These are phyloP conservation scores for Phascolomyces articulosus DNA, from an alignment of 371 early-diverging fungal genomes.

Conservation along the genomic window DNA sequence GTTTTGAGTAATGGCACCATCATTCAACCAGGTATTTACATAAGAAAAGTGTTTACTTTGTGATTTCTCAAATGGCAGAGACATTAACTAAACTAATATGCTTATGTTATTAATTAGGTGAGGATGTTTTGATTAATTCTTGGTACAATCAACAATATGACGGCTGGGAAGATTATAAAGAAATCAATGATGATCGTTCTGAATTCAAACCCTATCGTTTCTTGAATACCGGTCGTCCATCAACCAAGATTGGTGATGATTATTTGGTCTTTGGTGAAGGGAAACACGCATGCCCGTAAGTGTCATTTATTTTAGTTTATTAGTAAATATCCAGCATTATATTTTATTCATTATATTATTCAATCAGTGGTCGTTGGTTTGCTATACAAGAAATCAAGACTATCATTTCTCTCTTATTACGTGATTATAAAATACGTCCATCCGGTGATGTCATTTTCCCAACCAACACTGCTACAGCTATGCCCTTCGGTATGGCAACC, in stretches of 20 bases:
- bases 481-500: slow-evolving; percentile 9
- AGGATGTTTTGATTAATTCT: slow-evolving; percentile 30
- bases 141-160: slow-evolving; percentile 23
- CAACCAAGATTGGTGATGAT: slow-evolving; percentile 44
- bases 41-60: too few species aligned
- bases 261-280: slow-evolving; percentile 59
- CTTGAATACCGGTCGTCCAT: slow-evolving; percentile 35
- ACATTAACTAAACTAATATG: too few species aligned
- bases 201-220: slow-evolving; percentile 53
- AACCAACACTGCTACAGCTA: background rate
- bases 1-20: slow-evolving; percentile 40
- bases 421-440: slow-evolving; percentile 17
- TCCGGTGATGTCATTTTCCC: slow-evolving; percentile 12
- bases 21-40: slow-evolving; percentile 35
- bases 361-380: slow-evolving; percentile 26
- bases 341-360: background rate
- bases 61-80: too few species aligned
- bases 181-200: slow-evolving; percentile 6
- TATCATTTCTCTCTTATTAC: slow-evolving; percentile 23
- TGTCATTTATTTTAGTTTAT: background rate
- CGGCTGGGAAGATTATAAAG: slow-evolving; percentile 13
- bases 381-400: slow-evolving; percentile 33
- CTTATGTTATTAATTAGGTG: slow-evolving; percentile 17
- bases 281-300: slow-evolving; percentile 34
- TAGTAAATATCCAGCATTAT: too few species aligned